Conservation (phyloP, 2,329 filamentous ascomycete genomes). For the Exophiala lecanii-corni region DNA sequence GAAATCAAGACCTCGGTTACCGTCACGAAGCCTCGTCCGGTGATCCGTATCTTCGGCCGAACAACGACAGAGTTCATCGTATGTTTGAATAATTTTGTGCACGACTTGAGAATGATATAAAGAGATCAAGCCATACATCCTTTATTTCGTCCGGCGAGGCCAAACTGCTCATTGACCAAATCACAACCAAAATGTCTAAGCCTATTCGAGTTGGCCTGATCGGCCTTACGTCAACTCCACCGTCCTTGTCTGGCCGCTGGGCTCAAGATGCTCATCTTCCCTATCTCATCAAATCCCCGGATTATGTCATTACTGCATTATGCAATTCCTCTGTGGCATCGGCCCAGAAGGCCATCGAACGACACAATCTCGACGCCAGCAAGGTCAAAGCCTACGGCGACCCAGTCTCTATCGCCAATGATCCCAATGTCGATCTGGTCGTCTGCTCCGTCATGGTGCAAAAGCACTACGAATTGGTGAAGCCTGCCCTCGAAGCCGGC, state of each 20-base stretch:
- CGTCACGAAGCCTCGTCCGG: no score
- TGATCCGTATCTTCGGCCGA: no score
- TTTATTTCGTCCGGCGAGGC: no score
- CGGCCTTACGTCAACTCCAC: background rate
- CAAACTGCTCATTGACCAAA: no score
- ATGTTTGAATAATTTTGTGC: no score
- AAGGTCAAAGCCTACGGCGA: slow-evolving; percentile 47
- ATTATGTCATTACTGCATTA: slow-evolving; percentile 8
- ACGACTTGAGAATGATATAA: no score
- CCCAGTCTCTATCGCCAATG: slow-evolving; percentile 37
- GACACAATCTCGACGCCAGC: slow-evolving; percentile 37
- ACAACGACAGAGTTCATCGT: no score
- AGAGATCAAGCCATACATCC: no score
- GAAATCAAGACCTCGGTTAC: no score
- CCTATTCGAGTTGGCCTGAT: background rate
- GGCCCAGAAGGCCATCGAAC: slow-evolving; percentile 39
- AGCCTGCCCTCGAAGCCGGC: slow-evolving; percentile 47
- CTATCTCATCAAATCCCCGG: background rate
- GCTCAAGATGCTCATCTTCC: background rate
- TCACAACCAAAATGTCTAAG: slow-evolving; percentile 14
- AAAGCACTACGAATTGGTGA: slow-evolving; percentile 43
- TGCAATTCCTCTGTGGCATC: slow-evolving; percentile 48
- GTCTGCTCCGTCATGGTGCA: slow-evolving; percentile 53
- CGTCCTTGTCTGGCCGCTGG: background rate
- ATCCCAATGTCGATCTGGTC: slow-evolving; percentile 51